Conservation (phyloP, 129 eudicot genomes). For the Pittosporum tobira region DNA sequence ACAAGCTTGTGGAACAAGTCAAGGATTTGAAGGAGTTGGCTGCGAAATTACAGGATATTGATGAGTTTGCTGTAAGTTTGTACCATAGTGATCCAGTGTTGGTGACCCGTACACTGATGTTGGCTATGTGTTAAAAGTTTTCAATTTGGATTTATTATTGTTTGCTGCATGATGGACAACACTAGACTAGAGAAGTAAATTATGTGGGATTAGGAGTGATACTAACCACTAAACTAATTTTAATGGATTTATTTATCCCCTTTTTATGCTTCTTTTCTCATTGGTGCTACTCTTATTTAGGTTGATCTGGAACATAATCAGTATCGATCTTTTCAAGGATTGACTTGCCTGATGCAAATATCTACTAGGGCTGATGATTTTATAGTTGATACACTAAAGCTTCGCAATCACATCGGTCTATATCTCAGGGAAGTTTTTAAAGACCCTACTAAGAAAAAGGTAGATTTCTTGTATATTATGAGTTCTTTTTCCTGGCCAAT, state of each 20-base stretch:
- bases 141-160: not conserved
- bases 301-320: conserved; percentile 96
- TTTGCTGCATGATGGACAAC: not conserved
- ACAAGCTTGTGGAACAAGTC: conserved; percentile 61
- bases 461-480: conserved; percentile 13
- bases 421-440: conserved; percentile 82
- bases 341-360: conserved; percentile 98
- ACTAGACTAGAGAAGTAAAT: too few species aligned
- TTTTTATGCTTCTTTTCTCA: not conserved
- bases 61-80: conserved; percentile 72
- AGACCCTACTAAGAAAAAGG: conserved; percentile 87
- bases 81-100: not conserved
- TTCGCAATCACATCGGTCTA: conserved; percentile 72
- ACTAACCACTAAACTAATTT: not conserved
- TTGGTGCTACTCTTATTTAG: conserved; percentile 36
- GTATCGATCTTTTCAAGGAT: conserved; percentile 90
- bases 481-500: not conserved
- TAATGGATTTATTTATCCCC: not conserved
- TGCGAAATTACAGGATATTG: conserved; percentile 48
- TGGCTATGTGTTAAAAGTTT: too few species aligned
- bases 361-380: conserved; percentile 92
- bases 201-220: not conserved
- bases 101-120: not conserved
- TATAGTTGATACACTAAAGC: conserved; percentile 82
- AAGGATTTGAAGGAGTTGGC: conserved; percentile 79